These are phyloP conservation scores for Aspergillus sp. DNA, from an alignment of 2,329 filamentous ascomycete species.

Conservation along the genomic window DNA sequence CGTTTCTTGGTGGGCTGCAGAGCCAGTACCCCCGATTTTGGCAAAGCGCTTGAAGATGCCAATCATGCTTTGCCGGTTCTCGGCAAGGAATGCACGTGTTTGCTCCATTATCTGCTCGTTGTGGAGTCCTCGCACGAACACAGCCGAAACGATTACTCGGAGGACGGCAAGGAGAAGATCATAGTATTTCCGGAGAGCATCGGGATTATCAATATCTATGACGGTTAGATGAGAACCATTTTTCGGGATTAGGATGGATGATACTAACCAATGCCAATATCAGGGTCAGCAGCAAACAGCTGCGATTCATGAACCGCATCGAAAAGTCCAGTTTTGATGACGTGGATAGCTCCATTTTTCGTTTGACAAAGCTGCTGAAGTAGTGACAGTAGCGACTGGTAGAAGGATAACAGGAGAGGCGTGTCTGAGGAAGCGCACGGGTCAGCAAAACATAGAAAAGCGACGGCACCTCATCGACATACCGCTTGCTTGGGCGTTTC, in stretches of 20 bases:
- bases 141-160: slow-evolving; percentile 72
- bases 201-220: slow-evolving; percentile 57
- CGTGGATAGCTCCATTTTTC: slow-evolving; percentile 71
- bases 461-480: slow-evolving; percentile 21
- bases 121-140: slow-evolving; percentile 73
- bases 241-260: background rate
- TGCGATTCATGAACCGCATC: slow-evolving; percentile 69
- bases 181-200: slow-evolving; percentile 74
- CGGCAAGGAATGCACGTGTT: slow-evolving; percentile 69
- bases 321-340: slow-evolving; percentile 87
- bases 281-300: slow-evolving; percentile 85
- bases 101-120: slow-evolving; percentile 67
- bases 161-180: slow-evolving; percentile 72
- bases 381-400: slow-evolving; percentile 71
- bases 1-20: slow-evolving; percentile 50
- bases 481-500: slow-evolving; percentile 52
- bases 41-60: slow-evolving; percentile 86
- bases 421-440: slow-evolving; percentile 39
- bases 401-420: slow-evolving; percentile 50
- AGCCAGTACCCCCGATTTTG: slow-evolving; percentile 56
- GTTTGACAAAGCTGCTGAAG: slow-evolving; percentile 80
- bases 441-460: slow-evolving; percentile 1
- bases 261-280: slow-evolving; percentile 65
- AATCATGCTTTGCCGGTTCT: slow-evolving; percentile 77
- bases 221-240: slow-evolving; percentile 11